Evolutionary conservation across 2,329 filamentous ascomycete genomes (phyloP).

Genomic region (Gyromitra esculenta): DNA sequence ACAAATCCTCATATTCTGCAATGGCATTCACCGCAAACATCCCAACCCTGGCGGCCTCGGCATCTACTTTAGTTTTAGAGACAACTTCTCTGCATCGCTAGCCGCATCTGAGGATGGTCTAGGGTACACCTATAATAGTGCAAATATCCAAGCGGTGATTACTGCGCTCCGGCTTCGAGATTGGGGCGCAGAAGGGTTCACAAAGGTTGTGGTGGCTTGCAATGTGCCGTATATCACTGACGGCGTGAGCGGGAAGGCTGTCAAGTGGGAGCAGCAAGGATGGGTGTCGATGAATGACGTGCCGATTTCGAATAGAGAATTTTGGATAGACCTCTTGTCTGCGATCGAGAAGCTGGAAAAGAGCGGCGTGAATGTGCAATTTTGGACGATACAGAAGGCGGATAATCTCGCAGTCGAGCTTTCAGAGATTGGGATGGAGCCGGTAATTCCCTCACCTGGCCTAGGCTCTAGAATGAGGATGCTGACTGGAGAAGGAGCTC

Average conservation of each 20-base stretch:
- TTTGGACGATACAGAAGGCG: conserved; percentile 65
- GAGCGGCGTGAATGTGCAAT: conserved; percentile 61
- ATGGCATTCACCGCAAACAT: conserved; percentile 61
- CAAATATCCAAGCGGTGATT: conserved; percentile 68
- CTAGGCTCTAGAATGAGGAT: not conserved
- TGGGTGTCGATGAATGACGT: conserved; percentile 62
- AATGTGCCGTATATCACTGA: conserved; percentile 66
- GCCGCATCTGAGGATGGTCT: conserved; percentile 55
- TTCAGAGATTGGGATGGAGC: conserved; percentile 59
- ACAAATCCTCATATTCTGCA: conserved; percentile 63
- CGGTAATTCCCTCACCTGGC: not conserved
- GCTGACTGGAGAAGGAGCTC: not conserved
- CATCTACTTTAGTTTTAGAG: conserved; percentile 61
- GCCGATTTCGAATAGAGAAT: conserved; percentile 65
- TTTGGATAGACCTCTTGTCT: conserved; percentile 66
- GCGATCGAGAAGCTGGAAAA: conserved; percentile 57
- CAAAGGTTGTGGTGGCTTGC: conserved; percentile 65
- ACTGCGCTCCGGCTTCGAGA: conserved; percentile 63
- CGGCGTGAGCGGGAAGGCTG: conserved; percentile 63
- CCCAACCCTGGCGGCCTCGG: conserved; percentile 58
- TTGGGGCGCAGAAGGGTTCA: conserved; percentile 63
- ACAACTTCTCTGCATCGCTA: conserved; percentile 61
- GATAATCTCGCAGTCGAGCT: conserved; percentile 63
- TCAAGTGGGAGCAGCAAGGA: conserved; percentile 62
- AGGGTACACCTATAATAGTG: conserved; percentile 66